phyloP scores from a whole-genome alignment of 352 stramenopile genomes.

The Globisporangium megalacanthum region DNA sequence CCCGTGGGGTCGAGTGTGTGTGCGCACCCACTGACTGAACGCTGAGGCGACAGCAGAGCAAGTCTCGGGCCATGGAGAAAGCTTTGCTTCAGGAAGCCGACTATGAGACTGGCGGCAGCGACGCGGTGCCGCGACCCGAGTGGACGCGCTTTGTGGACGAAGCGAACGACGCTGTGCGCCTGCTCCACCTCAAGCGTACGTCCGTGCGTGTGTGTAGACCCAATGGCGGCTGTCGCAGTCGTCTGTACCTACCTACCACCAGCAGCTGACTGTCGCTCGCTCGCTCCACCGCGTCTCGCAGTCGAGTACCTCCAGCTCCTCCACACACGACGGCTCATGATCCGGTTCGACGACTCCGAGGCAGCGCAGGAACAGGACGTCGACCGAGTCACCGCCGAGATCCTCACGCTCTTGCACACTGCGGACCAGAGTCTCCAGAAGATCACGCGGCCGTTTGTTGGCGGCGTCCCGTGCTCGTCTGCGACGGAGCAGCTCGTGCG shows the following conservation, averaged over 20 bases:
- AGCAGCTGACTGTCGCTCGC: too few species aligned
- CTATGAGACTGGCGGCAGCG: constrained; percentile 16
- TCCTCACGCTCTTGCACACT: constrained; percentile 57
- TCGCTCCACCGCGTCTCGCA: constrained; percentile 9
- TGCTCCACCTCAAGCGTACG: constrained; percentile 69
- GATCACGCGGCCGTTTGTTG: constrained; percentile 55
- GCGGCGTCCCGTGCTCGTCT: constrained; percentile 35
- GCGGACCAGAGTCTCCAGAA: constrained; percentile 64
- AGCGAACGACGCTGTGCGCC: constrained; percentile 54
- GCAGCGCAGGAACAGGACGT: constrained; percentile 68
- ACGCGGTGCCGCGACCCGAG: constrained; percentile 34
- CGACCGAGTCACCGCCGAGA: constrained; percentile 55
- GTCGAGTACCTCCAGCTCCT: constrained; percentile 80
- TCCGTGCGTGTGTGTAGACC: background rate
- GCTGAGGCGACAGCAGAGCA: constrained; percentile 5
- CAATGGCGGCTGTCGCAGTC: too few species aligned
- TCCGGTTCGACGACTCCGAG: constrained; percentile 72
- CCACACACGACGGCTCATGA: constrained; percentile 75
- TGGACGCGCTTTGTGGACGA: constrained; percentile 61
- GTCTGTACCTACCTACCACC: too few species aligned
- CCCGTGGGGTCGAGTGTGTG: background rate
- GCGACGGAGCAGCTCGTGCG: constrained; percentile 51
- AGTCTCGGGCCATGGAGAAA: constrained; percentile 47
- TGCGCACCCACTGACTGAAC: background rate
- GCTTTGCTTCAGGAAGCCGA: constrained; percentile 50